Percentiles rank a stretch among this genome's conserved stretches.
phyloP scores from a whole-genome alignment of 805 yeast species.

The Spathaspora gorwiae region DNA sequence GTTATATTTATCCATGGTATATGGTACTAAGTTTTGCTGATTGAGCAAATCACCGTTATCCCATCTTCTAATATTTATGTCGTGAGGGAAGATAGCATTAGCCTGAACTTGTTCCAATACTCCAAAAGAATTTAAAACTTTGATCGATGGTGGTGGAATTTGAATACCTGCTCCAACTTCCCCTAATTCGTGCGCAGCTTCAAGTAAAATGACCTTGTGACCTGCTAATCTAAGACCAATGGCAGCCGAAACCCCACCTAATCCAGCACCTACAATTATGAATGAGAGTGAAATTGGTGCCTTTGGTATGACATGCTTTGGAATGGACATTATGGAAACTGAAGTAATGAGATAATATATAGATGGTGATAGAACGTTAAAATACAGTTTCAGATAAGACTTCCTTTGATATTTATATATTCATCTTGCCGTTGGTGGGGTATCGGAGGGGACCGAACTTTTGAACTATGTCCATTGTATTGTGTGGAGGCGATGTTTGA shows the following conservation, averaged over 20 bases:
- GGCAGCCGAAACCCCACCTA: slow-evolving; percentile 26
- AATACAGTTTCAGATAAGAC: no score
- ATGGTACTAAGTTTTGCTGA: slow-evolving; percentile 14
- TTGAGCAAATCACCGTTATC: slow-evolving; percentile 17
- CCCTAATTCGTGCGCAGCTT: slow-evolving; percentile 19
- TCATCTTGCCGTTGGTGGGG: no score
- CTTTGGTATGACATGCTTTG: slow-evolving; percentile 5
- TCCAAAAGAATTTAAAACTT: slow-evolving; percentile 18
- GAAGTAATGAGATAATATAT: no score
- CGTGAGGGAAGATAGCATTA: slow-evolving; percentile 13
- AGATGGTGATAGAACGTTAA: no score
- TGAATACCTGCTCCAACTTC: slow-evolving; percentile 34
- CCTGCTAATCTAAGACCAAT: slow-evolving; percentile 19
- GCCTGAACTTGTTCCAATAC: slow-evolving; percentile 10
- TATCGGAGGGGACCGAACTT: no score
- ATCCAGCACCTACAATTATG: slow-evolving; percentile 24
- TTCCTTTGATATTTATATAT: no score
- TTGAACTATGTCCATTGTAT: no score
- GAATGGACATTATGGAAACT: slow-evolving; percentile 1
- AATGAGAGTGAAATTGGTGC: slow-evolving; percentile 11
- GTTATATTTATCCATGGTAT: slow-evolving; percentile 11
- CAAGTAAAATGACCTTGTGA: slow-evolving; percentile 21
- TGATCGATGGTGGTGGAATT: slow-evolving; percentile 23
- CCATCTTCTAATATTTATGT: slow-evolving; percentile 11
- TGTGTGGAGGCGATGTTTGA: no score